Conservation (phyloP, 495 filamentous ascomycete species). For the Cenococcum geophilum region DNA sequence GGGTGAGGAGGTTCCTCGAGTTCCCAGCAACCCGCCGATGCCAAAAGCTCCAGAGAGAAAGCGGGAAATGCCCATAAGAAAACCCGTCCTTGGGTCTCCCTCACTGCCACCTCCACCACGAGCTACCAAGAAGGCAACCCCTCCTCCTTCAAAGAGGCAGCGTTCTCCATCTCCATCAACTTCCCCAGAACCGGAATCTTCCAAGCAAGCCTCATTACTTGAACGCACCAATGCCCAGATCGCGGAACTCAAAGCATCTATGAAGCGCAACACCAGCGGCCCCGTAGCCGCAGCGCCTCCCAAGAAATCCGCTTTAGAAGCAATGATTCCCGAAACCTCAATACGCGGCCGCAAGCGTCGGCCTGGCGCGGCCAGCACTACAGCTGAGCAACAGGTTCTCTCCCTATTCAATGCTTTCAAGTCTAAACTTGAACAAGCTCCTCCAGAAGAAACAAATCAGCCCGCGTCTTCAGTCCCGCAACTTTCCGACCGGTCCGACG, state of each 20-base stretch:
- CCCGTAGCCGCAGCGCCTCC: conserved; percentile 49
- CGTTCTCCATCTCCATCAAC: conserved; percentile 19
- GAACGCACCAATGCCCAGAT: conserved; percentile 89
- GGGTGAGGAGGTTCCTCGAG: conserved; percentile 35
- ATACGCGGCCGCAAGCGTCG: conserved; percentile 74
- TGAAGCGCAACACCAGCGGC: conserved; percentile 68
- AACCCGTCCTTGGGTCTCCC: conserved; percentile 38
- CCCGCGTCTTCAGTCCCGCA: too few relatives aligned
- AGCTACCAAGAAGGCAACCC: conserved; percentile 11
- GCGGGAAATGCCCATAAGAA: conserved; percentile 27
- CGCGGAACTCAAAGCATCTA: conserved; percentile 80
- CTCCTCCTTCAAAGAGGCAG: conserved; percentile 8
- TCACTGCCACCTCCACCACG: conserved; percentile 37
- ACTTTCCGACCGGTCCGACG: too few relatives aligned
- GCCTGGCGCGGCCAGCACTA: conserved; percentile 44
- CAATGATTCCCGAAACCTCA: conserved; percentile 76
- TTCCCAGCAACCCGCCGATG: conserved; percentile 25
- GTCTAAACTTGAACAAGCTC: conserved; percentile 58
- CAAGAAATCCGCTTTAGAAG: conserved; percentile 66
- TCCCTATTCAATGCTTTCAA: conserved; percentile 70
- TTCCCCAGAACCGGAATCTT: conserved; percentile 36
- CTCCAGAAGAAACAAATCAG: conserved; percentile 4
- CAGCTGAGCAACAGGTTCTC: conserved; percentile 57
- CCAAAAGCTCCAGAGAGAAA: conserved; percentile 34
- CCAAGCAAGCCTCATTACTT: conserved; percentile 55